A percentile compares a stretch with the other conserved stretches of the same genome.
Evolutionary conservation across 345 rosid species (phyloP).

Genomic region (Euphorbia tirucalli): DNA sequence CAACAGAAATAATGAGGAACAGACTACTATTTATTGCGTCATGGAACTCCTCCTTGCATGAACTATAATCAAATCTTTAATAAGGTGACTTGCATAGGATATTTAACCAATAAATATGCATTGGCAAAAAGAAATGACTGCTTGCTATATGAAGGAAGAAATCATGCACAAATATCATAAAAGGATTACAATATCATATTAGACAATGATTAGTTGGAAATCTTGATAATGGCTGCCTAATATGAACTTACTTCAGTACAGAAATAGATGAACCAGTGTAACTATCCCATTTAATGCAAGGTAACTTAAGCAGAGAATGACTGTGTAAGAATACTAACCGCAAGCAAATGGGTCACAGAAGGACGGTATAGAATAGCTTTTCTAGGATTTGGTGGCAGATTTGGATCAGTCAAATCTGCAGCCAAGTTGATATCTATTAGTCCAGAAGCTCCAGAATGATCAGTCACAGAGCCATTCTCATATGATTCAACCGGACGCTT

Average conservation of each 20-base stretch:
- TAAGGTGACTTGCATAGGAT: constrained; percentile 8
- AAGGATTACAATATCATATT: not conserved
- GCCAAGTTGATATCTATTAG: constrained; percentile 70
- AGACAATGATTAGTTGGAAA: not conserved
- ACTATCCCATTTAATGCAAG: not conserved
- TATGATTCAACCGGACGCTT: constrained; percentile 40
- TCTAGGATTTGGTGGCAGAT: constrained; percentile 77
- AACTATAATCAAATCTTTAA: not conserved
- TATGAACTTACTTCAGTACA: not conserved
- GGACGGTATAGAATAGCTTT: constrained; percentile 92
- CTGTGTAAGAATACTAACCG: constrained; percentile 54
- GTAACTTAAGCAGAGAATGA: constrained; percentile 15
- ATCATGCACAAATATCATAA: not conserved
- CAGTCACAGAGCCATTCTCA: constrained; percentile 69
- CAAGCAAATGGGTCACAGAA: constrained; percentile 74
- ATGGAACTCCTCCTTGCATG: not conserved
- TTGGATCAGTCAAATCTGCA: constrained; percentile 72
- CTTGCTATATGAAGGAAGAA: not conserved
- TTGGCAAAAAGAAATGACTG: not conserved
- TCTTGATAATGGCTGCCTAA: constrained; percentile 5
- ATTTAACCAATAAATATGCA: not conserved
- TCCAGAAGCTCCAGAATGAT: constrained; percentile 81
- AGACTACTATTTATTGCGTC: not conserved
- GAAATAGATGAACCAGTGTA: constrained; percentile 13
- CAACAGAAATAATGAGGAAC: constrained; percentile 1